These are phyloP conservation scores for Aspergillus glaucus DNA, from an alignment of 2,329 filamentous ascomycete genomes.

Conservation along the genomic window DNA sequence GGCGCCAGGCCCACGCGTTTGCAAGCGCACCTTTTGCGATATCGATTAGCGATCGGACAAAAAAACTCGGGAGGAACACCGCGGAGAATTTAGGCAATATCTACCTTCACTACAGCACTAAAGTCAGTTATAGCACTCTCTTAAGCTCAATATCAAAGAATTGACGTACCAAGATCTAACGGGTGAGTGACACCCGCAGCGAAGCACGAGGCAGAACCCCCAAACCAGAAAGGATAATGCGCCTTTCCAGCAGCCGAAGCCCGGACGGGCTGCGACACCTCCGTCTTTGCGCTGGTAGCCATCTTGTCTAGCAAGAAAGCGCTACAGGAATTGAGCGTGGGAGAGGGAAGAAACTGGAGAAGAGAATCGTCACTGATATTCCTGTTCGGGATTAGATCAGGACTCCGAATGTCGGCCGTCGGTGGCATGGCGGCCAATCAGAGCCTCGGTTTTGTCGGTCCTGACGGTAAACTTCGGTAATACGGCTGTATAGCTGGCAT, in stretches of 20 bases:
- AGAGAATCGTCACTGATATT: not conserved
- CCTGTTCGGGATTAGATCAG: conserved; percentile 27
- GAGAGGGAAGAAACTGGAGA: not conserved
- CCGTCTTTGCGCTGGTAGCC: conserved; percentile 28
- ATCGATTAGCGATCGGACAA: conserved; percentile 7
- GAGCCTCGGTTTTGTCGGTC: conserved; percentile 18
- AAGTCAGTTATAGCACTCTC: conserved; percentile 15
- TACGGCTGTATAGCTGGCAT: conserved; percentile 1
- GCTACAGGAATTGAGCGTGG: conserved; percentile 10
- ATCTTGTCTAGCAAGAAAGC: conserved; percentile 23
- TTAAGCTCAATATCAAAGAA: not conserved
- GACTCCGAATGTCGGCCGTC: conserved; percentile 20
- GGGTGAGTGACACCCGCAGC: conserved; percentile 90
- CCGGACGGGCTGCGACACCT: conserved; percentile 19
- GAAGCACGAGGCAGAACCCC: conserved; percentile 86
- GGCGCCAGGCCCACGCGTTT: conserved; percentile 70
- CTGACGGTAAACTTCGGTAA: conserved; percentile 10
- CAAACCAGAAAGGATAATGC: conserved; percentile 88
- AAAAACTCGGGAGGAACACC: not conserved
- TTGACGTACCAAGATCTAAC: conserved; percentile 70
- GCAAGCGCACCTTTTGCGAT: conserved; percentile 65
- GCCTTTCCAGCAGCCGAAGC: conserved; percentile 28
- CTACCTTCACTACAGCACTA: conserved; percentile 49
- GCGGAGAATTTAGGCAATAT: conserved; percentile 3
- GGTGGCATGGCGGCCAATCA: conserved; percentile 22